phyloP scores from a whole-genome alignment of 129 eudicot genomes.

The Flaveria brownii region DNA sequence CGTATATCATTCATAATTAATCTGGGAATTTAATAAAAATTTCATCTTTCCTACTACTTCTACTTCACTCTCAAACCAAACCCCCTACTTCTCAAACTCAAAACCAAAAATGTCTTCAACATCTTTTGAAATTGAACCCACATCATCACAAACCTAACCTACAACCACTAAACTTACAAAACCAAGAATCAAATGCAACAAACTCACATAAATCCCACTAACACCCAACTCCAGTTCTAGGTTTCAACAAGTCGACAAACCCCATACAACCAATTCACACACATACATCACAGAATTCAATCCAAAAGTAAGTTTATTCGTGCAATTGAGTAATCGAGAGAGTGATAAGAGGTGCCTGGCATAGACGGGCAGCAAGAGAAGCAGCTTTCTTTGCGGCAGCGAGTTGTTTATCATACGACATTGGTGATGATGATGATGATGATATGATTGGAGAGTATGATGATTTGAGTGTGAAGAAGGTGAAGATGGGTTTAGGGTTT shows the following conservation, averaged over 20 bases:
- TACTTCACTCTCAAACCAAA: no score
- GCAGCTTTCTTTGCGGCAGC: slow-evolving; percentile 94
- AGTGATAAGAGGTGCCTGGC: slow-evolving; percentile 49
- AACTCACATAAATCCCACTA: not conserved
- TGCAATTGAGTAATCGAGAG: not conserved
- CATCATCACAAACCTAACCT: no score
- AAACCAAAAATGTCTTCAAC: no score
- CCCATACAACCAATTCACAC: not conserved
- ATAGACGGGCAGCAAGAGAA: slow-evolving; percentile 79
- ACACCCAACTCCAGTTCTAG: not conserved
- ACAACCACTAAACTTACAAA: not conserved
- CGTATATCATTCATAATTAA: no score
- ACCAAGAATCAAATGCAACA: not conserved
- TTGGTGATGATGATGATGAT: slow-evolving; percentile 27
- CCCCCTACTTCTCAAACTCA: no score
- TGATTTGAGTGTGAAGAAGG: slow-evolving; percentile 28
- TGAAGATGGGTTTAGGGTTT: slow-evolving; percentile 27
- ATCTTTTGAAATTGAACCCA: no score
- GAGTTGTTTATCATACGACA: slow-evolving; percentile 71
- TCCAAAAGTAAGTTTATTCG: no score
- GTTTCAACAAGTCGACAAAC: not conserved
- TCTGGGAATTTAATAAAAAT: no score
- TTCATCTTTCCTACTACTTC: no score
- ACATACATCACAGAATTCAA: not conserved
- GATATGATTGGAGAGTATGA: slow-evolving; percentile 32